phyloP scores from a whole-genome alignment of 2,329 filamentous ascomycete species.

The Cryoendolithus antarcticus region DNA sequence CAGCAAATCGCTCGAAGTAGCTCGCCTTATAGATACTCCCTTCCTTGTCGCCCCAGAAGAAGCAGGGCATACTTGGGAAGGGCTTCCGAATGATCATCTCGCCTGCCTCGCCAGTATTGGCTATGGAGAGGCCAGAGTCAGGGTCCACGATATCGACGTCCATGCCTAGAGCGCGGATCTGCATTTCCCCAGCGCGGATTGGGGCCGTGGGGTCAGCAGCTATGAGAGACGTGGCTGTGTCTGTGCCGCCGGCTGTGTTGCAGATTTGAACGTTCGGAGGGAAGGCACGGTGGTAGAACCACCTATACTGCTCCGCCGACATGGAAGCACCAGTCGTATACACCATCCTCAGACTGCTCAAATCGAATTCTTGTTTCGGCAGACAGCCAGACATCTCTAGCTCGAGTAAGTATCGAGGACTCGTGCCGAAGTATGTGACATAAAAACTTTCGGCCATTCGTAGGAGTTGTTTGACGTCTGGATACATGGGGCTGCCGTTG shows the following conservation, averaged over 20 bases:
- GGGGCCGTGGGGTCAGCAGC: constrained; percentile 32
- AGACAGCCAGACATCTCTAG: constrained; percentile 25
- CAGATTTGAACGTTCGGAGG: constrained; percentile 27
- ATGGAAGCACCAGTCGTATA: constrained; percentile 35
- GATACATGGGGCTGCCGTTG: constrained; percentile 33
- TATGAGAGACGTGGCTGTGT: constrained; percentile 33
- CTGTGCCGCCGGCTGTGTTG: constrained; percentile 37
- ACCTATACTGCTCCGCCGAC: constrained; percentile 31
- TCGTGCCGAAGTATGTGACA: constrained; percentile 33
- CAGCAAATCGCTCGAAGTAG: constrained; percentile 34
- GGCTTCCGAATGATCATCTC: constrained; percentile 35
- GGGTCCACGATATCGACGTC: constrained; percentile 35
- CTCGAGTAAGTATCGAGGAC: constrained; percentile 32
- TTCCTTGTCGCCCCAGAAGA: constrained; percentile 33
- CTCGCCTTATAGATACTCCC: constrained; percentile 30
- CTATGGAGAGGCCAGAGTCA: constrained; percentile 24
- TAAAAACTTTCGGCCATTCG: constrained; percentile 25
- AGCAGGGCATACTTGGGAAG: constrained; percentile 35
- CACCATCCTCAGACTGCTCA: constrained; percentile 28
- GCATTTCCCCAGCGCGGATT: constrained; percentile 34
- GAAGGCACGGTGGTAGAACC: constrained; percentile 33
- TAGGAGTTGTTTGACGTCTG: constrained; percentile 25
- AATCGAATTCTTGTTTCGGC: constrained; percentile 27
- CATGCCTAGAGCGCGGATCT: constrained; percentile 33
- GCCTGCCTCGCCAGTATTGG: constrained; percentile 26